Evolutionary conservation across 768 basidiomycete genomes (phyloP).

Genomic region (Leccinellum luteum): DNA sequence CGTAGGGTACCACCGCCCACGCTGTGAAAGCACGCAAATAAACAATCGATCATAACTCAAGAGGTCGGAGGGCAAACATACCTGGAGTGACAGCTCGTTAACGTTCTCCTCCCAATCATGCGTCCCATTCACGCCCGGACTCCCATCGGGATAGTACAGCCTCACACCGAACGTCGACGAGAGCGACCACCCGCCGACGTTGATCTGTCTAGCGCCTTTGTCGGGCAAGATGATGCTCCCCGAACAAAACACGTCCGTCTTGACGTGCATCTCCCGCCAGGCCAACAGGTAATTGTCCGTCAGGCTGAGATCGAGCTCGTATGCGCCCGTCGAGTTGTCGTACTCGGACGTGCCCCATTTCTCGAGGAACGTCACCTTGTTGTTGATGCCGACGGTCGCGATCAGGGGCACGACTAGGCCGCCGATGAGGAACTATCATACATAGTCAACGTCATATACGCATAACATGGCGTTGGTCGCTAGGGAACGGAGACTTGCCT

Average conservation of each 20-base stretch:
- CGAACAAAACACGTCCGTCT: constrained; percentile 80
- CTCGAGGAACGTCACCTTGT: constrained; percentile 79
- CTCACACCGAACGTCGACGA: constrained; percentile 72
- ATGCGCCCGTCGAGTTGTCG: constrained; percentile 70
- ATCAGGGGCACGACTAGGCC: constrained; percentile 73
- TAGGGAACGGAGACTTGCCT: constrained; percentile 41
- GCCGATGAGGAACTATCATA: constrained; percentile 44
- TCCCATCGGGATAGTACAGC: constrained; percentile 71
- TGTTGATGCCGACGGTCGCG: constrained; percentile 74
- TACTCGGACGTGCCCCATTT: constrained; percentile 57
- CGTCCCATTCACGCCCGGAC: constrained; percentile 64
- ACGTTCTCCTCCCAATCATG: constrained; percentile 80
- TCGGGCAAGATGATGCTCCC: constrained; percentile 73
- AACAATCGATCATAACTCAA: too few relatives aligned
- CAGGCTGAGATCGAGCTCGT: constrained; percentile 69
- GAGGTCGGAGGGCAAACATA: constrained; percentile 20
- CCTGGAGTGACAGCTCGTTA: constrained; percentile 57
- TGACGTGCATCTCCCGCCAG: constrained; percentile 76
- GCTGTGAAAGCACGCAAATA: constrained; percentile 29
- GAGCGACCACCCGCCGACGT: constrained; percentile 53
- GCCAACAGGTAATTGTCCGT: constrained; percentile 42
- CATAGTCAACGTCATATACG: too few relatives aligned
- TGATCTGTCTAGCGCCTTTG: constrained; percentile 46
- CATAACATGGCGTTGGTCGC: constrained; percentile 19
- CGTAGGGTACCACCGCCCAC: constrained; percentile 71